Conservation (phyloP, 2,329 filamentous ascomycete species). For the Diaporthe nobilis region DNA sequence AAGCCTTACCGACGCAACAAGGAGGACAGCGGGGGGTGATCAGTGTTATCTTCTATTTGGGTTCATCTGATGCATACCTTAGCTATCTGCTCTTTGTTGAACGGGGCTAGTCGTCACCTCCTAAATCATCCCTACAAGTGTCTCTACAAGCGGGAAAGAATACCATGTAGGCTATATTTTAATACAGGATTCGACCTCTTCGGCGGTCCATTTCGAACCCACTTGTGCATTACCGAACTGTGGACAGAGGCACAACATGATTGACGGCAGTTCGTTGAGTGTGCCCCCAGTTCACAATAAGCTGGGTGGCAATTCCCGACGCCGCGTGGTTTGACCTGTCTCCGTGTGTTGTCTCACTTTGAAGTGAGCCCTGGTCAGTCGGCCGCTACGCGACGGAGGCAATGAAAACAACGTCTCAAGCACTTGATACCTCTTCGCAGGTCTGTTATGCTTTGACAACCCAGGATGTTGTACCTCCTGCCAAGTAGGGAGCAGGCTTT, state of each 20-base stretch:
- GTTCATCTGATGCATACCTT: background rate
- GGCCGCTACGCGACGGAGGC: no score
- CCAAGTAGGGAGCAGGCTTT: background rate
- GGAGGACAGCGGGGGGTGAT: background rate
- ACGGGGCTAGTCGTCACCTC: background rate
- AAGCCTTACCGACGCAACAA: no score
- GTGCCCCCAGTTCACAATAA: background rate
- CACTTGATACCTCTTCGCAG: no score
- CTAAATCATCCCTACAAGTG: background rate
- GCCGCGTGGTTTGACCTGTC: background rate
- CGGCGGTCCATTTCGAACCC: background rate
- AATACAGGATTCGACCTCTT: background rate
- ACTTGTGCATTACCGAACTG: background rate
- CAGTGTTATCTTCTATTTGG: background rate
- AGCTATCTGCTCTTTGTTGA: background rate
- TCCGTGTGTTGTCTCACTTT: background rate
- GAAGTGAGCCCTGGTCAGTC: background rate
- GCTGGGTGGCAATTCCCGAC: background rate
- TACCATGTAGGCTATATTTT: background rate
- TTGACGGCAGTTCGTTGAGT: background rate
- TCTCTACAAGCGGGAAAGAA: background rate
- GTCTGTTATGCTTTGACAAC: background rate
- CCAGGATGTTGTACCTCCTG: no score
- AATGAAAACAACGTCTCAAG: no score
- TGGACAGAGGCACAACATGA: background rate